phyloP scores from a whole-genome alignment of 306 rosid genomes.

The Abrus pulchellus region DNA sequence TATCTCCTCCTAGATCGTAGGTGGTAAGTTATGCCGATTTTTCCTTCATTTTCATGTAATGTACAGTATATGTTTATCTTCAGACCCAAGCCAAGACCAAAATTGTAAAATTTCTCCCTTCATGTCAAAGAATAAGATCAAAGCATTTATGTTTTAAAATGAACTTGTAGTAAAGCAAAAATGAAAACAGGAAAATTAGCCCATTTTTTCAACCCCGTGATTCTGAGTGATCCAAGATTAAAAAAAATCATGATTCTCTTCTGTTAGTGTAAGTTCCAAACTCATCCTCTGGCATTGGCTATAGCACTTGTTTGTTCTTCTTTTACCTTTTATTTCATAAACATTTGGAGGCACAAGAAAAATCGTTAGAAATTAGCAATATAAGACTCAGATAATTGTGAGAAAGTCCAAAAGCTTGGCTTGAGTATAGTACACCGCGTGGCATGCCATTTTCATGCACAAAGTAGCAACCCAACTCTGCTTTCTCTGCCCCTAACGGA shows the following conservation, averaged over 20 bases:
- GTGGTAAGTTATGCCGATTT: too few species aligned
- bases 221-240: not conserved
- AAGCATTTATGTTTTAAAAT: not conserved
- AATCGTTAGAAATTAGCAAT: not conserved
- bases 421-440: conserved; percentile 20
- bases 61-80: too few species aligned
- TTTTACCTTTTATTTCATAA: conserved; percentile 28
- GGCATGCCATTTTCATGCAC: conserved; percentile 54
- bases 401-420: conserved; percentile 24
- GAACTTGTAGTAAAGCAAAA: not conserved
- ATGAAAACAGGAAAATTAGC: not conserved
- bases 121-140: not conserved
- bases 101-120: not conserved
- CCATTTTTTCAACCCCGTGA: not conserved
- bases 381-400: conserved; percentile 35
- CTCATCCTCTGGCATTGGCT: conserved; percentile 49
- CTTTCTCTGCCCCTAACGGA: conserved; percentile 34
- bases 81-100: too few species aligned
- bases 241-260: conserved; percentile 41
- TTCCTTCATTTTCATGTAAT: too few species aligned
- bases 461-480: conserved; percentile 2
- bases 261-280: conserved; percentile 49
- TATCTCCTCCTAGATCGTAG: too few species aligned
- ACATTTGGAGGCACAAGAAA: conserved; percentile 12
- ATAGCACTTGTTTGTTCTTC: conserved; percentile 21